Percentiles rank a stretch among this genome's conserved stretches.
These are phyloP conservation scores for Yamadazyma scolyti DNA, from an alignment of 805 yeast genomes.

Conservation along the genomic window DNA sequence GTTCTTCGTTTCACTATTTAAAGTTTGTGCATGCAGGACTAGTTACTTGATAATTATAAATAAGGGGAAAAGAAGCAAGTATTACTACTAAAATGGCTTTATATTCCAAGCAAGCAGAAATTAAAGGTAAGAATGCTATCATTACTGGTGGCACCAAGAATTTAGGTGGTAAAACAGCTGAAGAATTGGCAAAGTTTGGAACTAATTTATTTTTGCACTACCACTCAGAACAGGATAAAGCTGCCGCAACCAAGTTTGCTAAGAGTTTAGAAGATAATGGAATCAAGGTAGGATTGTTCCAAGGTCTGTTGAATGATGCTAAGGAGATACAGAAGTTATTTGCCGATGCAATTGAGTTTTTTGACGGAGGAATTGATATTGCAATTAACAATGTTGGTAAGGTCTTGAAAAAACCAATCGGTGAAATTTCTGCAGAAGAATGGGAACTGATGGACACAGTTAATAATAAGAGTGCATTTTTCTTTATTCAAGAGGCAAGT, in stretches of 20 bases:
- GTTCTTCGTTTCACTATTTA: too few relatives aligned
- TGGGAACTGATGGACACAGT: constrained; percentile 49
- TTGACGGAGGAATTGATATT: constrained; percentile 50
- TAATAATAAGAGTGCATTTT: constrained; percentile 60
- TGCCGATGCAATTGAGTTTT: constrained; percentile 36
- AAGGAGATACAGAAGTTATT: constrained; percentile 43
- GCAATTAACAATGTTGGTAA: constrained; percentile 69
- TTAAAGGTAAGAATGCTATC: constrained; percentile 47
- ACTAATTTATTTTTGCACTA: constrained; percentile 52
- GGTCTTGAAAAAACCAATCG: constrained; percentile 59
- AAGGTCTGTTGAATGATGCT: constrained; percentile 42
- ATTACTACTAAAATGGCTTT: too few relatives aligned
- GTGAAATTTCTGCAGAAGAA: constrained; percentile 51
- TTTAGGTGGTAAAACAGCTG: constrained; percentile 52
- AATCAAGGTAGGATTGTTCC: constrained; percentile 39
- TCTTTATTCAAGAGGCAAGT: constrained; percentile 57
- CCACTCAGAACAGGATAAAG: constrained; percentile 43
- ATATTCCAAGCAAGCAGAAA: constrained; percentile 12
- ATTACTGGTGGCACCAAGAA: constrained; percentile 64
- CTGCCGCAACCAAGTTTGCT: constrained; percentile 31
- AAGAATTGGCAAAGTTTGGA: constrained; percentile 53
- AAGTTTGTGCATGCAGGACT: too few relatives aligned
- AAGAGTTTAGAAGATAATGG: constrained; percentile 28
- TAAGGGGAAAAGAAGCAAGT: too few relatives aligned
- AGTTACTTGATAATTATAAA: too few relatives aligned